phyloP scores from a whole-genome alignment of 345 rosid species.

The Rhodamnia argentea region DNA sequence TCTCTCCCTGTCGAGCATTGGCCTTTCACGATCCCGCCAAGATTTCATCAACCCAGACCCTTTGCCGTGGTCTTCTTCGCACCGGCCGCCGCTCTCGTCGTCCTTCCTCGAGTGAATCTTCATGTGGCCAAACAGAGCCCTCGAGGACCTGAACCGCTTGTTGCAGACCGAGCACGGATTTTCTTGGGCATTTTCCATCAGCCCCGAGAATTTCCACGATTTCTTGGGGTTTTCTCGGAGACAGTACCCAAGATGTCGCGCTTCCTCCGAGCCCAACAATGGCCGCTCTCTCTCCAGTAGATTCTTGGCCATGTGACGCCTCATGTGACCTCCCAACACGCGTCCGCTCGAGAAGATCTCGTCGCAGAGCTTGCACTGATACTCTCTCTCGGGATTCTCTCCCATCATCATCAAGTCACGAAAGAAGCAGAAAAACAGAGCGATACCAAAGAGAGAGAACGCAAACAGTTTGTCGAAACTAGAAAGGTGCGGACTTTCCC shows the following conservation, averaged over 20 bases:
- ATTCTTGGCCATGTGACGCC: constrained; percentile 10
- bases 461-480: not conserved
- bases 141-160: constrained; percentile 22
- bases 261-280: constrained; percentile 4
- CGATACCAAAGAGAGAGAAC: not conserved
- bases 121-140: constrained; percentile 44
- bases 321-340: constrained; percentile 24
- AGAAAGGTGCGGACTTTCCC: not conserved
- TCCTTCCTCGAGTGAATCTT: constrained; percentile 36
- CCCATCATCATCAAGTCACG: not conserved
- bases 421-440: not conserved
- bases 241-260: constrained; percentile 10
- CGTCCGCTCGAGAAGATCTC: constrained; percentile 21
- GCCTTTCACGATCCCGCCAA: not conserved
- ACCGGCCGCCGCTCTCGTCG: constrained; percentile 15
- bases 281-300: not conserved
- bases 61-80: constrained; percentile 37
- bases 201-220: constrained; percentile 35
- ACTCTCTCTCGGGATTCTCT: not conserved
- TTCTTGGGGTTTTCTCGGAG: constrained; percentile 62
- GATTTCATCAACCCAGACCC: constrained; percentile 17
- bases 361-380: constrained; percentile 15
- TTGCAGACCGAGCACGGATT: constrained; percentile 19
- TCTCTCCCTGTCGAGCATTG: not conserved
- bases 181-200: not conserved